These are phyloP conservation scores for Tetracladium setigerum DNA, from an alignment of 495 filamentous ascomycete species.

Conservation along the genomic window DNA sequence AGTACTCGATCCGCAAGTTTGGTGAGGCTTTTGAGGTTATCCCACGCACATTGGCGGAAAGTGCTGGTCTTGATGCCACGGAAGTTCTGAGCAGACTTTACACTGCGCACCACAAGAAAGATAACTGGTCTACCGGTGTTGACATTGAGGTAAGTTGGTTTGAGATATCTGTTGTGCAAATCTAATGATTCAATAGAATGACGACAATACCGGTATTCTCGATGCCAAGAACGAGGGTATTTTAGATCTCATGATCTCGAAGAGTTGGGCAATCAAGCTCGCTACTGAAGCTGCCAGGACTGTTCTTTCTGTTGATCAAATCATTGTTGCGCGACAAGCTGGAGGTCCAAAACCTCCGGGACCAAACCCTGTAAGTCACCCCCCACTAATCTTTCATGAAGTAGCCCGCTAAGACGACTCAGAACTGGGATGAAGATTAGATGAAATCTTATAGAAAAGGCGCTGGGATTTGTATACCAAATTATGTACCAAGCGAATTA, in stretches of 20 bases:
- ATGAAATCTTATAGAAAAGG: conserved; percentile 11
- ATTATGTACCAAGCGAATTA: too few relatives aligned
- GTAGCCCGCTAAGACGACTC: conserved; percentile 19
- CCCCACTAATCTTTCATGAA: neutral
- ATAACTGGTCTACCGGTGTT: conserved; percentile 83
- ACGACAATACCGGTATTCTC: conserved; percentile 69
- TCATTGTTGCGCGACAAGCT: conserved; percentile 95
- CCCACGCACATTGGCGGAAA: conserved; percentile 87
- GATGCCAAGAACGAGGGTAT: conserved; percentile 89
- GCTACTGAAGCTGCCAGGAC: conserved; percentile 93
- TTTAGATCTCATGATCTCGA: conserved; percentile 81
- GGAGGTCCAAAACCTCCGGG: conserved; percentile 95
- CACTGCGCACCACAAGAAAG: conserved; percentile 82
- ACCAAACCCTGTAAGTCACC: conserved; percentile 56
- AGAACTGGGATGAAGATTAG: conserved; percentile 97
- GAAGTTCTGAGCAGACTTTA: conserved; percentile 89
- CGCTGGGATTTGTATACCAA: neutral
- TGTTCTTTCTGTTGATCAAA: conserved; percentile 95
- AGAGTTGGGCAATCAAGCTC: conserved; percentile 93
- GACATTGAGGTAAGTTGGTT: conserved; percentile 65
- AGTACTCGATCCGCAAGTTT: conserved; percentile 95
- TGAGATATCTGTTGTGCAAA: conserved; percentile 15
- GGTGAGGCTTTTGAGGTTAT: conserved; percentile 98
- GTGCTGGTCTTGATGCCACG: conserved; percentile 89
- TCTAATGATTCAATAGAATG: conserved; percentile 37